Evolutionary conservation across 768 basidiomycete species (phyloP).

Genomic region (Suillus bovinus): DNA sequence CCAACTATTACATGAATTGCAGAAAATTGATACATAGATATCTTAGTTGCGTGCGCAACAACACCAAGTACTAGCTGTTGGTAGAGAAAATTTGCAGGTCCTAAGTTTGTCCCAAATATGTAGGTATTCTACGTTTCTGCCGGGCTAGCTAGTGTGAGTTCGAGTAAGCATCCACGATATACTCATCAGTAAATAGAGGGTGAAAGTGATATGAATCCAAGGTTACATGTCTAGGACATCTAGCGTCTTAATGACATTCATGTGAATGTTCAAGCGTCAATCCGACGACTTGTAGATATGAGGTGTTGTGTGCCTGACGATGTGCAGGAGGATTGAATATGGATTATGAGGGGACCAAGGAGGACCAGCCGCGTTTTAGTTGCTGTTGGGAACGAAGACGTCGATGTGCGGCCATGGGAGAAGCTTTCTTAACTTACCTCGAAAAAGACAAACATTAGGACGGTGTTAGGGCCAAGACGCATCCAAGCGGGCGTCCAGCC

Average conservation of each 20-base stretch:
- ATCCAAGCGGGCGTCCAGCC: conserved; percentile 91
- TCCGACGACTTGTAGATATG: not conserved
- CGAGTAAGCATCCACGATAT: not conserved
- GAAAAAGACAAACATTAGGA: conserved; percentile 83
- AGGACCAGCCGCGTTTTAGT: conserved; percentile 65
- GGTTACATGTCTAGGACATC: conserved; percentile 4
- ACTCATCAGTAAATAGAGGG: not conserved
- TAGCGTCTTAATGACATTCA: not conserved
- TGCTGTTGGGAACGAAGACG: conserved; percentile 44
- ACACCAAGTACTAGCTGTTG: not conserved
- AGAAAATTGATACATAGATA: not conserved
- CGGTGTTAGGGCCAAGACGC: conserved; percentile 80
- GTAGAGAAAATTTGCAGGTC: not conserved
- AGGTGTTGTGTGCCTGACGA: not conserved
- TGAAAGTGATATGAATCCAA: not conserved
- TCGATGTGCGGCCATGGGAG: not conserved
- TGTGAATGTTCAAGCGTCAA: not conserved
- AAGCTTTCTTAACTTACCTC: conserved; percentile 49
- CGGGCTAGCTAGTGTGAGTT: not conserved
- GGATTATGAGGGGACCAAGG: conserved; percentile 5
- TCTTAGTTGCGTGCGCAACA: not conserved
- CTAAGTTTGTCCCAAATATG: not conserved
- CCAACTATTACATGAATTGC: not conserved
- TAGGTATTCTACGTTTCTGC: not conserved
- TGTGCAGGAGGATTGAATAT: not conserved